A percentile compares a stretch with the other conserved stretches of the same genome.
These are phyloP conservation scores for Acorus gramineus DNA, from an alignment of 106 monocot genomes.

Conservation along the genomic window DNA sequence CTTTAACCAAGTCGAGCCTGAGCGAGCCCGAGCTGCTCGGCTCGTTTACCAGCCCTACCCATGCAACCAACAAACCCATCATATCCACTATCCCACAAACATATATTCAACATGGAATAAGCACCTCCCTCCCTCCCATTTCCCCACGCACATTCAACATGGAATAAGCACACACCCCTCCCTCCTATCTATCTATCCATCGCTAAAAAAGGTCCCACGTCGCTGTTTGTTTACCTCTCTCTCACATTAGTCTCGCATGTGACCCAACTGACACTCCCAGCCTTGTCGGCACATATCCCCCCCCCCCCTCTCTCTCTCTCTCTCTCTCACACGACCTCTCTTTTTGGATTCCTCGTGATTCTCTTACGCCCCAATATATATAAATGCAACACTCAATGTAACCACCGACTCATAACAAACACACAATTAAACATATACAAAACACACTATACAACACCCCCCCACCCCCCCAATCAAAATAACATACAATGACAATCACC, in stretches of 20 bases:
- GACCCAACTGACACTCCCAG: neutral
- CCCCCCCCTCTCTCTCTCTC: neutral
- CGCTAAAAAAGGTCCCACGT: neutral
- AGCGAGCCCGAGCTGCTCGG: too few relatives aligned
- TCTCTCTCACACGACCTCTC: constrained; percentile 10
- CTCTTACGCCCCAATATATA: constrained; percentile 1
- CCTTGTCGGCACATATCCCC: neutral
- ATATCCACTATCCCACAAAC: too few relatives aligned
- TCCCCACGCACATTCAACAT: too few relatives aligned
- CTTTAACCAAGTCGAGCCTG: too few relatives aligned
- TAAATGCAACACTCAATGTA: neutral
- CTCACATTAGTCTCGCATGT: neutral
- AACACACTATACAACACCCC: neutral
- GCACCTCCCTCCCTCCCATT: too few relatives aligned
- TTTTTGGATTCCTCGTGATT: constrained; percentile 6
- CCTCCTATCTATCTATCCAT: neutral
- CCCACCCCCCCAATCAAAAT: neutral
- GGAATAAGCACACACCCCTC: neutral
- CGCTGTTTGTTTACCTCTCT: neutral
- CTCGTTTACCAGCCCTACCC: too few relatives aligned
- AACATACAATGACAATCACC: neutral
- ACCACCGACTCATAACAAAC: neutral
- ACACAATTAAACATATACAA: too few relatives aligned
- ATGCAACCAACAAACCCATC: too few relatives aligned
- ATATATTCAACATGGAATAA: too few relatives aligned